phyloP scores from a whole-genome alignment of 2,329 filamentous ascomycete genomes.

The Alternaria brassicicola region DNA sequence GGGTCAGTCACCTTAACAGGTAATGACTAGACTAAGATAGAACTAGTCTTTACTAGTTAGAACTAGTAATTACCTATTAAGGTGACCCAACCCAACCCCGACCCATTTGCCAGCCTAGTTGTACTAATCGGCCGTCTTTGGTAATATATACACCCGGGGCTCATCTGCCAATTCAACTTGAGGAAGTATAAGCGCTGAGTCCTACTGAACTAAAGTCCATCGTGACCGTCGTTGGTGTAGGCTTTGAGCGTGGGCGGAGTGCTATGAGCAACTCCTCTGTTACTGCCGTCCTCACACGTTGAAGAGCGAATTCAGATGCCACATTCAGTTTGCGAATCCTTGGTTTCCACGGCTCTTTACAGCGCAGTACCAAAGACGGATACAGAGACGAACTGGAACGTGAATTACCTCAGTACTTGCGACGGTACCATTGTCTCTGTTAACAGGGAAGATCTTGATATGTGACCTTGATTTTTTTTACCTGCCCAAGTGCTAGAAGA shows the following conservation, averaged over 20 bases:
- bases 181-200: not conserved
- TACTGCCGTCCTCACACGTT: conserved; percentile 48
- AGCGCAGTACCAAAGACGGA: conserved; percentile 51
- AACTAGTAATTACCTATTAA: no score
- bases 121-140: not conserved
- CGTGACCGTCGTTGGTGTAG: conserved; percentile 55
- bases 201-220: conserved; percentile 1
- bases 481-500: no score
- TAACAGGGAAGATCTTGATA: conserved; percentile 53
- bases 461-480: no score
- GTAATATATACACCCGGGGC: not conserved
- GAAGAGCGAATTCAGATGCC: conserved; percentile 45
- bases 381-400: conserved; percentile 46
- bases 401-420: conserved; percentile 50
- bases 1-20: no score
- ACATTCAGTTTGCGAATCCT: conserved; percentile 55
- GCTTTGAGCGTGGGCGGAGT: conserved; percentile 59
- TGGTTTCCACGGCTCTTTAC: conserved; percentile 52
- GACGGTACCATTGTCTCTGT: conserved; percentile 55
- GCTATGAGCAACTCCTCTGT: conserved; percentile 58
- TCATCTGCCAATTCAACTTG: not conserved
- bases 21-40: no score
- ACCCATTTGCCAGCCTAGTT: no score
- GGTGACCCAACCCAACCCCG: no score
- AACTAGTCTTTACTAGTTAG: no score